A percentile compares a stretch with the other conserved stretches of the same genome.
Evolutionary conservation across 805 yeast genomes (phyloP).

Genomic region (Torulaspora indica): DNA sequence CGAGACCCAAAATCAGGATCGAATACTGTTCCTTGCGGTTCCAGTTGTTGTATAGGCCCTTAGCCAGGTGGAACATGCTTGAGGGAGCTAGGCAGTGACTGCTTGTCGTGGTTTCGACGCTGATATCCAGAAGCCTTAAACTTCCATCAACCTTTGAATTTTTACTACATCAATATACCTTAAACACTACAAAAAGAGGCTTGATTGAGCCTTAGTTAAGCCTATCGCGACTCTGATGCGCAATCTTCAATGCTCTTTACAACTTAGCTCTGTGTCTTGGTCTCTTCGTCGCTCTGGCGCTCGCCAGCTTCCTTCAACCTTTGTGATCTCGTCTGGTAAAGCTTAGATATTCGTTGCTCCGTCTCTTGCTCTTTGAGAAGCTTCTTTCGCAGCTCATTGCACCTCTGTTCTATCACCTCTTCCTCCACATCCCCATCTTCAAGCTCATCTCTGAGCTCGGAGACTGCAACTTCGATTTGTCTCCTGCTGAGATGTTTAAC

Average conservation of each 20-base stretch:
- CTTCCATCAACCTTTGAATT: background rate
- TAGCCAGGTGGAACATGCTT: slow-evolving; percentile 62
- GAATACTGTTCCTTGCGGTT: slow-evolving; percentile 67
- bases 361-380: slow-evolving; percentile 12
- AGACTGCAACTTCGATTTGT: slow-evolving; percentile 29
- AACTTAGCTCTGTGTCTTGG: background rate
- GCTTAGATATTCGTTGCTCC: slow-evolving; percentile 11
- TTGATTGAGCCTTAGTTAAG: background rate
- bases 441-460: slow-evolving; percentile 28
- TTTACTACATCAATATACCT: background rate
- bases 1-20: slow-evolving; percentile 79
- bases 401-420: slow-evolving; percentile 20
- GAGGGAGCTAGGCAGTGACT: background rate
- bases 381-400: slow-evolving; percentile 19
- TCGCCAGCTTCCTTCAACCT: slow-evolving; percentile 4
- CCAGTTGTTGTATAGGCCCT: slow-evolving; percentile 54
- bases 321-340: slow-evolving; percentile 12
- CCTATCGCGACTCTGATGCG: background rate
- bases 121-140: background rate
- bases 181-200: background rate
- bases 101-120: background rate
- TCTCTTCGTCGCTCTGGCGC: background rate
- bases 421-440: slow-evolving; percentile 26
- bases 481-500: slow-evolving; percentile 23
- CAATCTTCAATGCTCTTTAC: too few relatives aligned